phyloP scores from a whole-genome alignment of 371 early-diverging fungal genomes.

The Circinella umbellata region DNA sequence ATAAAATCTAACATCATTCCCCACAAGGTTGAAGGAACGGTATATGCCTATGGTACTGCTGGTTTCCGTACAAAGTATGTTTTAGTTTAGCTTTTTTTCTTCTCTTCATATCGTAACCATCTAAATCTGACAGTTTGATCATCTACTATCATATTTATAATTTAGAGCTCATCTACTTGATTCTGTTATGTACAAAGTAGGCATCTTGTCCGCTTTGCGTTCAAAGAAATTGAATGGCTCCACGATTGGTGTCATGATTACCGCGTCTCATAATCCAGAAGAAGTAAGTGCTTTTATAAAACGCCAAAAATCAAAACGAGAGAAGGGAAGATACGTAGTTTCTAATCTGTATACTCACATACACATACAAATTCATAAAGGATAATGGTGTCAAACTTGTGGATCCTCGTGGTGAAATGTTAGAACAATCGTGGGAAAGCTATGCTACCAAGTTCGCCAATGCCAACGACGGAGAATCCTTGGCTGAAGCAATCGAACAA shows the following conservation, averaged over 20 bases:
- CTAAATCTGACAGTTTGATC: conserved; percentile 7
- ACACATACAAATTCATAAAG: conserved; percentile 30
- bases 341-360: background rate
- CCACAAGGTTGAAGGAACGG: conserved; percentile 36
- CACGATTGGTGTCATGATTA: conserved; percentile 98
- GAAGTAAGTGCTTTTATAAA: conserved; percentile 50
- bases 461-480: conserved; percentile 72
- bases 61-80: conserved; percentile 93
- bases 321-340: background rate
- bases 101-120: background rate
- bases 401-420: conserved; percentile 99
- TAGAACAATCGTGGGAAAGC: conserved; percentile 96
- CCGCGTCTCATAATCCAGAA: conserved; percentile 99
- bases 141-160: background rate
- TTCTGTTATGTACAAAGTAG: conserved; percentile 95
- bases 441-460: conserved; percentile 94
- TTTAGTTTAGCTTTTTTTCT: background rate
- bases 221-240: conserved; percentile 87
- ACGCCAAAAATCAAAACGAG: no score
- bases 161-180: conserved; percentile 80
- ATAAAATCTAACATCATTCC: conserved; percentile 42
- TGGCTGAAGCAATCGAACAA: conserved; percentile 65
- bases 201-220: conserved; percentile 91
- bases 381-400: conserved; percentile 99
- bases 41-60: conserved; percentile 94